phyloP scores from a whole-genome alignment of 257 asterid species.

The Misopates orontium region DNA sequence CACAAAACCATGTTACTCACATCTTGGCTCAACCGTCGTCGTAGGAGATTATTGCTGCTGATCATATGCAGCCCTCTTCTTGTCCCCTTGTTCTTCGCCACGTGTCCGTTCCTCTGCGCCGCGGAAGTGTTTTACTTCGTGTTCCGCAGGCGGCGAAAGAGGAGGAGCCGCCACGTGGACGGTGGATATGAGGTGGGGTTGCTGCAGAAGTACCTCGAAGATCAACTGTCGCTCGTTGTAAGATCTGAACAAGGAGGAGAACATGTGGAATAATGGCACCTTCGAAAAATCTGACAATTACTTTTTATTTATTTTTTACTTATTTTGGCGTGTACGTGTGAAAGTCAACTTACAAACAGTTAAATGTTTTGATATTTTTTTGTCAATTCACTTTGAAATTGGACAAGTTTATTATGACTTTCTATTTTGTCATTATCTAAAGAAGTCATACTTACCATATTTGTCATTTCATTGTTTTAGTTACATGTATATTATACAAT shows the following conservation, averaged over 20 bases:
- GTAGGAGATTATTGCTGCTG: neutral
- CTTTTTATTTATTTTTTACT: too few species aligned
- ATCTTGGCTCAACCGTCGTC: conserved; percentile 4
- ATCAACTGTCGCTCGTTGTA: conserved; percentile 20
- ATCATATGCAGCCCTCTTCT: conserved; percentile 23
- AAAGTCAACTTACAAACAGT: too few species aligned
- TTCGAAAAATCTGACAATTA: too few species aligned
- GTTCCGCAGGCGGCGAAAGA: neutral
- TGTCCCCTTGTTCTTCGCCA: conserved; percentile 19
- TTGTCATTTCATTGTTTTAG: too few species aligned
- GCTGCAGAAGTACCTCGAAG: conserved; percentile 28
- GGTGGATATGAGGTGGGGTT: neutral
- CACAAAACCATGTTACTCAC: neutral
- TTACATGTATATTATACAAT: too few species aligned
- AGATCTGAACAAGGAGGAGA: conserved; percentile 15
- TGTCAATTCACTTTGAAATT: too few species aligned
- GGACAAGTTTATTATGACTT: too few species aligned
- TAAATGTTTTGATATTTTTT: too few species aligned
- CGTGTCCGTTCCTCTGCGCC: conserved; percentile 11
- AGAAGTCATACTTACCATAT: too few species aligned
- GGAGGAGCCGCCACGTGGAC: neutral
- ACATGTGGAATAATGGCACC: too few species aligned
- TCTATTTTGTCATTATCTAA: too few species aligned
- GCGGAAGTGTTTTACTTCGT: conserved; percentile 16
- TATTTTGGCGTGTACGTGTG: too few species aligned